Evolutionary conservation across 78 protist species (phyloP).

Genomic region (Anaeramoeba ignava): DNA sequence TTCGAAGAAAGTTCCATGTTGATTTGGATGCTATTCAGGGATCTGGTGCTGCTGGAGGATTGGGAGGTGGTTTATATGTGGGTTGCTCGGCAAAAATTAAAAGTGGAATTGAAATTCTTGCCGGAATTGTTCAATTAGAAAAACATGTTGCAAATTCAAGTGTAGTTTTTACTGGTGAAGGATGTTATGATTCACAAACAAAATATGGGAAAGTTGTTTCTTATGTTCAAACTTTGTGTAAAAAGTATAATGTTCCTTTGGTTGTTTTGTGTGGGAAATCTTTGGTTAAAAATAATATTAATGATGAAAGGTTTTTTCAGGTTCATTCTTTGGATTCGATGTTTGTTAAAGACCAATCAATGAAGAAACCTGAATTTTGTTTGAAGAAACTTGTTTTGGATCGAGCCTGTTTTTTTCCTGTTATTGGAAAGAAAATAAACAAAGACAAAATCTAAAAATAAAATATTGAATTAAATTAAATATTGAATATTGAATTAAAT

Average conservation of each 20-base stretch:
- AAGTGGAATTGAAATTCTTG: neutral
- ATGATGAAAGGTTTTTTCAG: neutral
- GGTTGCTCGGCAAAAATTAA: neutral
- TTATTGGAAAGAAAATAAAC: neutral
- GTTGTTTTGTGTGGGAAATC: neutral
- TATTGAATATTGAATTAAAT: too few species aligned
- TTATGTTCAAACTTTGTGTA: neutral
- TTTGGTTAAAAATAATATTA: neutral
- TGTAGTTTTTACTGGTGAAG: constrained; percentile 12
- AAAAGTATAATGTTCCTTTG: neutral
- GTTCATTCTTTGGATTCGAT: neutral
- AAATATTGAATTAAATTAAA: too few species aligned
- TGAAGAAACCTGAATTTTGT: neutral
- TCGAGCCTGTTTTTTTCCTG: neutral
- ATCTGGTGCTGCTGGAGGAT: constrained; percentile 53
- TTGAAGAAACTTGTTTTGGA: neutral
- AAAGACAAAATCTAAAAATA: too few species aligned
- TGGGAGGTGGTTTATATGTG: constrained; percentile 23
- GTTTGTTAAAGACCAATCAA: neutral
- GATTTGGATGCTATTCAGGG: constrained; percentile 26
- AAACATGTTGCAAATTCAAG: neutral
- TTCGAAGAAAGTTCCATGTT: neutral
- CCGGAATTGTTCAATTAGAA: neutral
- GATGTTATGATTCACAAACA: constrained; percentile 3
- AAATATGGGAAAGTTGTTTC: constrained; percentile 11